These are phyloP conservation scores for Botrytis deweyae DNA, from an alignment of 2,329 filamentous ascomycete species.

Conservation along the genomic window DNA sequence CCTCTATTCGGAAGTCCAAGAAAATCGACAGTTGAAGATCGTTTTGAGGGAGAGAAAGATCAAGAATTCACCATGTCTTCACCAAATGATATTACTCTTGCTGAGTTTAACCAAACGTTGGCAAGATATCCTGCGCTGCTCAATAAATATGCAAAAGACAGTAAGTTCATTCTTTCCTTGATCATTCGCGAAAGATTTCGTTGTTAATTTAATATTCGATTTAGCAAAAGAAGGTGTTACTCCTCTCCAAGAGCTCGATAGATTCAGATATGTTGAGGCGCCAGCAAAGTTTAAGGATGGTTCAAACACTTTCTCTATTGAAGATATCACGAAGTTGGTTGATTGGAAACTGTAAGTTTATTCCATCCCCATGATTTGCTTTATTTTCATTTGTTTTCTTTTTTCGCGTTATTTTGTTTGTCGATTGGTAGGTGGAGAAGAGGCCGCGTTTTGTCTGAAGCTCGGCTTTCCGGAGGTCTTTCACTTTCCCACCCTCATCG, in stretches of 20 bases:
- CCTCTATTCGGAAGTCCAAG: conserved; percentile 26
- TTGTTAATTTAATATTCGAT: conserved; percentile 24
- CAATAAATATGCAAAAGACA: conserved; percentile 27
- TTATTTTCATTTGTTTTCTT: conserved; percentile 24
- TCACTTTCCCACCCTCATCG: neutral
- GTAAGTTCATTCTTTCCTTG: conserved; percentile 28
- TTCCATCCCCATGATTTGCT: neutral
- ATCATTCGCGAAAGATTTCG: neutral
- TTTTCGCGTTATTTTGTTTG: conserved; percentile 24
- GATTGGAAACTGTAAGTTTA: conserved; percentile 68
- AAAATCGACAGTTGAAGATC: conserved; percentile 19
- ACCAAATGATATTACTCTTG: conserved; percentile 29
- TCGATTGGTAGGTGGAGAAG: neutral
- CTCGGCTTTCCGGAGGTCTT: neutral
- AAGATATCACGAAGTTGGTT: conserved; percentile 59
- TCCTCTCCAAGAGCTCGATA: conserved; percentile 56
- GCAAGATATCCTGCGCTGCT: conserved; percentile 34
- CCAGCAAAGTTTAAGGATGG: conserved; percentile 46
- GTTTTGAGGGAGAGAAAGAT: conserved; percentile 6
- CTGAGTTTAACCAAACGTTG: conserved; percentile 36
- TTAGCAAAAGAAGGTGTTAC: conserved; percentile 33
- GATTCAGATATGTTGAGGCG: conserved; percentile 57
- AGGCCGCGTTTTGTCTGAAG: neutral
- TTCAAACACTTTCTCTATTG: conserved; percentile 45
- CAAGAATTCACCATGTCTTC: conserved; percentile 29